Percentiles rank a stretch among this genome's conserved stretches.
Evolutionary conservation across 2,329 filamentous ascomycete species (phyloP).

Genomic region (Malbranchea cinnamomea): DNA sequence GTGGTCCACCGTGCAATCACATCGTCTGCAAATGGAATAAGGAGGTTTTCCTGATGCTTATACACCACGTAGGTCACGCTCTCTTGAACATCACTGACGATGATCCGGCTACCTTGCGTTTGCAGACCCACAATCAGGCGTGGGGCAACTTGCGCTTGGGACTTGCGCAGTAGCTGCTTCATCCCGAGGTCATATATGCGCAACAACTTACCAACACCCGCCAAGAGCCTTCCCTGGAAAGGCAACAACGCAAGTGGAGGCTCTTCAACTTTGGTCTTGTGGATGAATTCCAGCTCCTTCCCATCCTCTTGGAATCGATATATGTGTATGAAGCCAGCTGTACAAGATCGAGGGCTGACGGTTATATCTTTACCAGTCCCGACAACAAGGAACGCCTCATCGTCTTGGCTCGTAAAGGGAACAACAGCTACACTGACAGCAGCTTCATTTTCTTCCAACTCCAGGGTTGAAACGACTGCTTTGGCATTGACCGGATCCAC

Average conservation of each 20-base stretch:
- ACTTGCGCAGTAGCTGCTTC: conserved; percentile 81
- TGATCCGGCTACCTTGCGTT: conserved; percentile 78
- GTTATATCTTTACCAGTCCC: conserved; percentile 86
- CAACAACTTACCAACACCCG: conserved; percentile 70
- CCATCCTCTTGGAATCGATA: conserved; percentile 82
- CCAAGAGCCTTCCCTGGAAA: conserved; percentile 80
- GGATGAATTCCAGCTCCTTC: conserved; percentile 80
- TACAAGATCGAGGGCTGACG: conserved; percentile 59
- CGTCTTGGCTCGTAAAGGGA: conserved; percentile 74
- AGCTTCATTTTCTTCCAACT: conserved; percentile 80
- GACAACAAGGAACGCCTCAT: conserved; percentile 82
- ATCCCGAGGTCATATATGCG: conserved; percentile 87
- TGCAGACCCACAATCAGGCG: conserved; percentile 79
- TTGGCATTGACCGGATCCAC: conserved; percentile 71
- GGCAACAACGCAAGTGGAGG: conserved; percentile 79
- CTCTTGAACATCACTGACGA: conserved; percentile 86
- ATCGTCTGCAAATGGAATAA: conserved; percentile 91
- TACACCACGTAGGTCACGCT: conserved; percentile 86
- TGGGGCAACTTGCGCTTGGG: conserved; percentile 63
- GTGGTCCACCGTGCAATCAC: conserved; percentile 82
- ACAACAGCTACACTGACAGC: conserved; percentile 76
- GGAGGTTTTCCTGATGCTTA: conserved; percentile 76
- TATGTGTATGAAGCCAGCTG: conserved; percentile 74
- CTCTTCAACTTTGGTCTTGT: conserved; percentile 85
- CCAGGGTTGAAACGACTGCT: conserved; percentile 57